These are phyloP conservation scores for Mycocentrospora acerina DNA, from an alignment of 2,329 filamentous ascomycete species.

Conservation along the genomic window DNA sequence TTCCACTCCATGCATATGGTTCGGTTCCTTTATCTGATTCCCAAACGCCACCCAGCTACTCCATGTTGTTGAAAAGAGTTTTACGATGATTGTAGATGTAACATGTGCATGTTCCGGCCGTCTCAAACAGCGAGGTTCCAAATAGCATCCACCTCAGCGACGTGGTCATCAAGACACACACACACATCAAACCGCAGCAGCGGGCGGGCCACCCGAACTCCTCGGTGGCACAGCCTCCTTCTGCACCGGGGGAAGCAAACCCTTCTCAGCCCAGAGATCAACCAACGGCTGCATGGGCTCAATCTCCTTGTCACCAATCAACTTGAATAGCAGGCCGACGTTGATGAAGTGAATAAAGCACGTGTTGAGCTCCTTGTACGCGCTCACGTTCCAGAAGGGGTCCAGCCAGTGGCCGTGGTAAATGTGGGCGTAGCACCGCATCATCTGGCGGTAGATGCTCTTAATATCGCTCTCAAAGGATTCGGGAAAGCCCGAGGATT, in stretches of 20 bases:
- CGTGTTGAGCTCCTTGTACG: slow-evolving; percentile 55
- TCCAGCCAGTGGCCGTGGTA: slow-evolving; percentile 56
- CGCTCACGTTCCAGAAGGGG: slow-evolving; percentile 52
- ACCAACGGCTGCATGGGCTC: slow-evolving; percentile 96
- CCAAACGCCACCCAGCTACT: too few species aligned
- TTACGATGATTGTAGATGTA: too few species aligned
- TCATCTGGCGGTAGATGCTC: slow-evolving; percentile 59
- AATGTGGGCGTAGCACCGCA: slow-evolving; percentile 56
- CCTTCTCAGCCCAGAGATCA: slow-evolving; percentile 86
- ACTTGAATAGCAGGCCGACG: slow-evolving; percentile 71
- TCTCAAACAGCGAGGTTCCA: slow-evolving; percentile 14
- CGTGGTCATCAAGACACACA: too few species aligned
- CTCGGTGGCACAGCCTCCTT: slow-evolving; percentile 24
- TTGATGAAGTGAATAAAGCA: slow-evolving; percentile 58
- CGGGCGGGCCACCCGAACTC: slow-evolving; percentile 16
- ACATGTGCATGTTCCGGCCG: background rate
- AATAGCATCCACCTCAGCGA: too few species aligned
- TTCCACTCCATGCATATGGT: too few species aligned
- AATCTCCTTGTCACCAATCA: slow-evolving; percentile 85
- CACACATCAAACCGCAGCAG: background rate
- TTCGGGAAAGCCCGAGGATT: slow-evolving; percentile 70
- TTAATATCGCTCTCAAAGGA: slow-evolving; percentile 73
- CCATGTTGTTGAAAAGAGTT: too few species aligned
- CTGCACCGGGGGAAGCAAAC: slow-evolving; percentile 66
- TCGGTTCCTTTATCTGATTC: too few species aligned